A percentile compares a stretch with the other conserved stretches of the same genome.
These are phyloP conservation scores for Cucurbita maxima DNA, from an alignment of 306 rosid genomes.

Conservation along the genomic window DNA sequence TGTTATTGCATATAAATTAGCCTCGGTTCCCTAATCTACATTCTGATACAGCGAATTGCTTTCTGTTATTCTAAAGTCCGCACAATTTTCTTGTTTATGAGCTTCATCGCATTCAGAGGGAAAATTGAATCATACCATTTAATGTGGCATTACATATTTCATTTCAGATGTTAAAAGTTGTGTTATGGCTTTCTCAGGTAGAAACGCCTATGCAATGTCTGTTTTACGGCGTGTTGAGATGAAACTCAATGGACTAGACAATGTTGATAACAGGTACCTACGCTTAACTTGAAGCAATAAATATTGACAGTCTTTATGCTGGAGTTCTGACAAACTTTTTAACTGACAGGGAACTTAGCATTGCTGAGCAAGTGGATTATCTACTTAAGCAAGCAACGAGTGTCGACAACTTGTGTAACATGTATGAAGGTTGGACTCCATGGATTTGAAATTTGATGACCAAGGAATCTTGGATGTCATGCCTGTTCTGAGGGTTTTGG, in stretches of 20 bases:
- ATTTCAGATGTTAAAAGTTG: neutral
- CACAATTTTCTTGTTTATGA: neutral
- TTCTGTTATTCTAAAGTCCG: neutral
- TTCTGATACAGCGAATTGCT: neutral
- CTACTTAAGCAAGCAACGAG: slow-evolving; percentile 89
- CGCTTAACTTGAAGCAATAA: slow-evolving; percentile 12
- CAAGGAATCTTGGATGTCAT: neutral
- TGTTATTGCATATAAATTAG: neutral
- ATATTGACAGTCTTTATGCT: slow-evolving; percentile 8
- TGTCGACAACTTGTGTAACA: slow-evolving; percentile 85
- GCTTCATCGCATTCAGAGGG: neutral
- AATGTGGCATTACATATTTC: neutral
- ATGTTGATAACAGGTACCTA: slow-evolving; percentile 53
- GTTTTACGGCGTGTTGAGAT: slow-evolving; percentile 72
- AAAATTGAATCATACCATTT: neutral
- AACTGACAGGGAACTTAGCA: slow-evolving; percentile 54
- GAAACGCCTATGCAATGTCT: slow-evolving; percentile 72
- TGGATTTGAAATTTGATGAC: slow-evolving; percentile 63
- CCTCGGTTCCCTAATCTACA: neutral
- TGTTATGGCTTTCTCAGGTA: slow-evolving; percentile 32
- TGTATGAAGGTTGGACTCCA: slow-evolving; percentile 99
- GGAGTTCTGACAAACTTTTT: slow-evolving; percentile 14
- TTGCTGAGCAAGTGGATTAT: slow-evolving; percentile 81
- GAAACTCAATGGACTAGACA: slow-evolving; percentile 79
- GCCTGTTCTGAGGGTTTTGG: neutral